These are phyloP conservation scores for Dittrichia graveolens DNA, from an alignment of 129 eudicot species.

Conservation along the genomic window DNA sequence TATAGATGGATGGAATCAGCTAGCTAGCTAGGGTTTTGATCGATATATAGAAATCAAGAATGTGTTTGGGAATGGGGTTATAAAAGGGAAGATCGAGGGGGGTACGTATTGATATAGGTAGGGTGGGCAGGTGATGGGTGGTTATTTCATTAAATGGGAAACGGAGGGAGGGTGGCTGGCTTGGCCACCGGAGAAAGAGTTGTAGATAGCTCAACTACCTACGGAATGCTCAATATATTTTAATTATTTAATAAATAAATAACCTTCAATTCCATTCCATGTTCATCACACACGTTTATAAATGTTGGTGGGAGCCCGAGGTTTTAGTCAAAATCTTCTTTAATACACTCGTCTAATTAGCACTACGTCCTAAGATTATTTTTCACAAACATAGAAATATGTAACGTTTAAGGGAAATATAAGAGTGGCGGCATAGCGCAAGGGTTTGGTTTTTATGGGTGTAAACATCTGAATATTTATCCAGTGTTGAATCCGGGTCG, in stretches of 20 bases:
- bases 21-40: not conserved
- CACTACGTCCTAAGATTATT: not conserved
- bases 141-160: conserved; percentile 40
- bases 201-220: conserved; percentile 66
- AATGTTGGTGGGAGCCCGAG: not conserved
- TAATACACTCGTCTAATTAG: not conserved
- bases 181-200: conserved; percentile 8
- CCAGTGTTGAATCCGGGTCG: no score
- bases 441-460: no score
- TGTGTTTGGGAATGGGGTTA: conserved; percentile 10
- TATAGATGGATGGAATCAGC: not conserved
- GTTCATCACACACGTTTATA: not conserved
- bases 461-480: no score
- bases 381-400: no score
- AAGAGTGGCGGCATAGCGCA: no score
- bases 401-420: no score
- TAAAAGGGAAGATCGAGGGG: conserved; percentile 9
- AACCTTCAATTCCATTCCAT: conserved; percentile 2
- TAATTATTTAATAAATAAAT: not conserved
- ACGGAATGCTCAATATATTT: not conserved
- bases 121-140: conserved; percentile 35
- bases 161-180: conserved; percentile 17
- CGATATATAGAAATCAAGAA: not conserved
- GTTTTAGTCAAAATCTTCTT: conserved; percentile 6
- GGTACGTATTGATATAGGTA: conserved; percentile 23